Evolutionary conservation across 2,329 filamentous ascomycete species (phyloP).

Genomic region (Alternaria sp.): DNA sequence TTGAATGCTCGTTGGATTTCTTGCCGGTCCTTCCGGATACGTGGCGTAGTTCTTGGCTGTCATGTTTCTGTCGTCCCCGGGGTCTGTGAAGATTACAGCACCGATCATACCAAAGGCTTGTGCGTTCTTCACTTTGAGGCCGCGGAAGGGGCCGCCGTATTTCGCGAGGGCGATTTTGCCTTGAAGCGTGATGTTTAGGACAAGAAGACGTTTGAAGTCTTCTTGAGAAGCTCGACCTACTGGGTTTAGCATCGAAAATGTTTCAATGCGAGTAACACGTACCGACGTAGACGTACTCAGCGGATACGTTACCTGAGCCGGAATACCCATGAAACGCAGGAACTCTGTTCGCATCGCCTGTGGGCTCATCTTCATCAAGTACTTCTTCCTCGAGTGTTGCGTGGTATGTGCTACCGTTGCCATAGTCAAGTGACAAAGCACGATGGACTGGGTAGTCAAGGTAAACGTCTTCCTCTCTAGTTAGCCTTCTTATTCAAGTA

Average conservation of each 20-base stretch:
- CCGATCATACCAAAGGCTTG: constrained; percentile 53
- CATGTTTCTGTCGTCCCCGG: constrained; percentile 48
- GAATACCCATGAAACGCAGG: constrained; percentile 58
- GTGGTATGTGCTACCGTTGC: constrained; percentile 37
- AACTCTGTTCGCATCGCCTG: constrained; percentile 45
- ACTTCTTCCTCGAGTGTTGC: constrained; percentile 40
- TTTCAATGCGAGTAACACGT: not conserved
- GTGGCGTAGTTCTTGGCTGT: constrained; percentile 41
- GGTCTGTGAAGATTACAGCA: constrained; percentile 53
- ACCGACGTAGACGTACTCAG: constrained; percentile 56
- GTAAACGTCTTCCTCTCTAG: not conserved
- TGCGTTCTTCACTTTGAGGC: constrained; percentile 56
- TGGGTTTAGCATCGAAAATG: not conserved
- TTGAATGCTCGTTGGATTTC: constrained; percentile 52
- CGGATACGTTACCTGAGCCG: constrained; percentile 51
- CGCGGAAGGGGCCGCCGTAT: constrained; percentile 54
- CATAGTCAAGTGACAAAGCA: constrained; percentile 36
- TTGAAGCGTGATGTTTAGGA: constrained; percentile 50
- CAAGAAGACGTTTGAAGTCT: constrained; percentile 51
- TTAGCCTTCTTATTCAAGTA: no score
- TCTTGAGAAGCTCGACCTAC: constrained; percentile 40
- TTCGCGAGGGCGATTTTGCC: constrained; percentile 56
- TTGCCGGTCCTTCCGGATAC: constrained; percentile 28
- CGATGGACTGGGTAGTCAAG: constrained; percentile 47
- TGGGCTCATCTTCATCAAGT: constrained; percentile 38